Percentiles rank a stretch among this genome's conserved stretches.
These are phyloP conservation scores for Komagataella pseudopastoris DNA, from an alignment of 805 yeast species.

Conservation along the genomic window DNA sequence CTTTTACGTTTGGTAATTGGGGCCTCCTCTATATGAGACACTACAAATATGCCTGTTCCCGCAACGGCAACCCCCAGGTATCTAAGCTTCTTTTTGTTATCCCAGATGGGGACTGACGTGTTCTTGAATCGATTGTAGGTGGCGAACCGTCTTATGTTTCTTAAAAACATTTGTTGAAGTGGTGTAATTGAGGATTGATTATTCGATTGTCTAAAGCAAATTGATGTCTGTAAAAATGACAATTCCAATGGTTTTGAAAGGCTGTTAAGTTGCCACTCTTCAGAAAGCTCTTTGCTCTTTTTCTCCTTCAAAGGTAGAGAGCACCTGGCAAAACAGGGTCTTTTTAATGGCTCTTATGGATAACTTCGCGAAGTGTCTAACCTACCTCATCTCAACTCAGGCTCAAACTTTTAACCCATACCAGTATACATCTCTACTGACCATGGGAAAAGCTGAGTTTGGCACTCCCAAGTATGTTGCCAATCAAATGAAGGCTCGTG, in stretches of 20 bases:
- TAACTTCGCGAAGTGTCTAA: background rate
- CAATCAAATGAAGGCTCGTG: conserved; percentile 67
- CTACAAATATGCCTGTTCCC: conserved; percentile 22
- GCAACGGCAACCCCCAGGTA: conserved; percentile 20
- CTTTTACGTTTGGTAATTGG: conserved; percentile 68
- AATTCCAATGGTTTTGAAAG: background rate
- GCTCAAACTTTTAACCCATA: background rate
- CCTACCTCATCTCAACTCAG: background rate
- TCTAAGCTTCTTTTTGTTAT: conserved; percentile 4
- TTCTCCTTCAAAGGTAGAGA: too few relatives aligned
- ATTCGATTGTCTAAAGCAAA: background rate
- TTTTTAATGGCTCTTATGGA: background rate
- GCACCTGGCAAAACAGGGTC: too few relatives aligned
- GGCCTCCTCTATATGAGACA: conserved; percentile 57
- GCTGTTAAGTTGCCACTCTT: too few relatives aligned
- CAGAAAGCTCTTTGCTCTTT: too few relatives aligned
- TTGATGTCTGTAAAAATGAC: background rate
- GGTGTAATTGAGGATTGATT: background rate
- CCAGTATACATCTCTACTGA: background rate
- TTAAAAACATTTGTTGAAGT: background rate
- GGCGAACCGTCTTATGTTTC: background rate
- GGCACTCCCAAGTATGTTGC: conserved; percentile 62
- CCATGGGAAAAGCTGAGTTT: conserved; percentile 44
- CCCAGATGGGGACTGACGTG: background rate
- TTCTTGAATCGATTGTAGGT: background rate